phyloP scores from a whole-genome alignment of 495 filamentous ascomycete genomes.

The Letharia lupina region DNA sequence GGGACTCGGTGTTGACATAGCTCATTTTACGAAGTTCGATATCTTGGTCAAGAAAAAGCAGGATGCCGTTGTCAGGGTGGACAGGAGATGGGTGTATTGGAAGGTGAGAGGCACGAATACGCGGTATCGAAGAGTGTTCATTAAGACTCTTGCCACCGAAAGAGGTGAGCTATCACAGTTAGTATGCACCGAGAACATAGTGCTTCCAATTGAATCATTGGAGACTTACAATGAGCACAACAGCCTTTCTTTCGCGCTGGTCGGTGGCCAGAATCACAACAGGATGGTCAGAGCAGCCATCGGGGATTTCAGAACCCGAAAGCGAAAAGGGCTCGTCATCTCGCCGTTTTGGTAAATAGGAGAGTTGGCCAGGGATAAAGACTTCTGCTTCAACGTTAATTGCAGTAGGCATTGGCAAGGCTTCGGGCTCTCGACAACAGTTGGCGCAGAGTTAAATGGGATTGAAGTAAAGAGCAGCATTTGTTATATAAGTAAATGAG shows the following conservation, averaged over 20 bases:
- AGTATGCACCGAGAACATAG: neutral
- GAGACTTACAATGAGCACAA: slow-evolving; percentile 1
- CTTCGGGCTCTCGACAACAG: neutral
- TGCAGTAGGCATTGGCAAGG: neutral
- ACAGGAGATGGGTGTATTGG: slow-evolving; percentile 6
- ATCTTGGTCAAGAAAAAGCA: slow-evolving; percentile 1
- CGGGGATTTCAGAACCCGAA: too few relatives aligned
- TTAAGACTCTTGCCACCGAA: neutral
- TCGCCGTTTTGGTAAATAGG: neutral
- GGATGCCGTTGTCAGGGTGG: neutral
- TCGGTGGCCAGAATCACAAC: slow-evolving; percentile 1
- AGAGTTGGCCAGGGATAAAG: neutral
- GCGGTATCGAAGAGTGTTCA: neutral
- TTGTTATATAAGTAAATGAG: neutral
- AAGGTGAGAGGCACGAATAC: slow-evolving; percentile 1
- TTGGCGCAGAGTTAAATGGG: neutral
- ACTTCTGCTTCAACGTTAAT: neutral
- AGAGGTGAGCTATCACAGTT: slow-evolving; percentile 5
- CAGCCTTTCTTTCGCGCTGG: neutral
- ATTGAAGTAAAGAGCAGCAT: neutral
- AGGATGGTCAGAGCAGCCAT: slow-evolving; percentile 3
- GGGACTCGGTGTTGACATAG: neutral
- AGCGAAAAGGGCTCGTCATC: neutral
- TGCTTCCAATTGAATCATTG: neutral
- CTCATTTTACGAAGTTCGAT: neutral